Evolutionary conservation across 1,284 basidiomycete genomes (phyloP).

Genomic region (Acaromyces ingoldii): DNA sequence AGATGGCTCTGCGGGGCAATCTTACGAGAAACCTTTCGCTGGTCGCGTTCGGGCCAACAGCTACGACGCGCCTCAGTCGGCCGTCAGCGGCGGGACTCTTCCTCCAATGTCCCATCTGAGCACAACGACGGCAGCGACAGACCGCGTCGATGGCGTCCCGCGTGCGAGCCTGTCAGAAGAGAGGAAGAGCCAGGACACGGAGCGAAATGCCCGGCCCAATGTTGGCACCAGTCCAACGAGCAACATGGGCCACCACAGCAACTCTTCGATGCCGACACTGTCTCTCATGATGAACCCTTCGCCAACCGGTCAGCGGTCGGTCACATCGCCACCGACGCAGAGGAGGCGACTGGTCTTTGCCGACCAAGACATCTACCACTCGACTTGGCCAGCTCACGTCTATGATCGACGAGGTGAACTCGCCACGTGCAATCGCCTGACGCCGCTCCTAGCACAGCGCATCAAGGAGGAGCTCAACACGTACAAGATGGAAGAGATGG

Average conservation of each 20-base stretch:
- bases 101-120: slow-evolving; percentile 39
- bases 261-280: slow-evolving; percentile 72
- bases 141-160: slow-evolving; percentile 39
- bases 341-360: slow-evolving; percentile 75
- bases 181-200: neutral
- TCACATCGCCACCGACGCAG: slow-evolving; percentile 58
- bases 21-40: slow-evolving; percentile 35
- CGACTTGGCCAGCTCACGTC: slow-evolving; percentile 82
- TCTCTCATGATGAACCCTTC: slow-evolving; percentile 62
- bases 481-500: slow-evolving; percentile 98
- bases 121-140: slow-evolving; percentile 31
- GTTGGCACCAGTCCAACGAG: neutral
- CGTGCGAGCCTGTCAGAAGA: slow-evolving; percentile 17
- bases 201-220: neutral
- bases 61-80: slow-evolving; percentile 48
- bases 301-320: slow-evolving; percentile 30
- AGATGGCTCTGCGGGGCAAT: neutral
- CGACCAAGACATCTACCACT: slow-evolving; percentile 84
- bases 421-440: slow-evolving; percentile 92
- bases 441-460: slow-evolving; percentile 84
- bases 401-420: slow-evolving; percentile 94
- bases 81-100: slow-evolving; percentile 8
- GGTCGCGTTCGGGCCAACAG: slow-evolving; percentile 50
- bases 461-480: slow-evolving; percentile 80
- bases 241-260: slow-evolving; percentile 41